These are phyloP conservation scores for Moelleriella libera DNA, from an alignment of 2,329 filamentous ascomycete species.

Conservation along the genomic window DNA sequence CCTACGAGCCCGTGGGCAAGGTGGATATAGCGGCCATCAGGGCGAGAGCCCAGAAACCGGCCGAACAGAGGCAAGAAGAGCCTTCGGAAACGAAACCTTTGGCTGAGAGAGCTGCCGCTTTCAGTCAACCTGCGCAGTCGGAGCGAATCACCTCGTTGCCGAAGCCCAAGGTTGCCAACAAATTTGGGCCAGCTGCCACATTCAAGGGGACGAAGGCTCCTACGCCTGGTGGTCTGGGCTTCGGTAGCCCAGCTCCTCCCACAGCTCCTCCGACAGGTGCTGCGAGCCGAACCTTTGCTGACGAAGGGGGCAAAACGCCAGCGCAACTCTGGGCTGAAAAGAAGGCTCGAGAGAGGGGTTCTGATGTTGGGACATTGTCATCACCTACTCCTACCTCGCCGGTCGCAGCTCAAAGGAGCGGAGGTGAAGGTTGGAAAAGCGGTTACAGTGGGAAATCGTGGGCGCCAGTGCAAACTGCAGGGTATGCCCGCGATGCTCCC, in stretches of 20 bases:
- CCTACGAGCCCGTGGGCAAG: conserved; percentile 90
- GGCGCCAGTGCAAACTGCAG: conserved; percentile 63
- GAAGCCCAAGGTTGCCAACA: conserved; percentile 90
- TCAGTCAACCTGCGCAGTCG: conserved; percentile 44
- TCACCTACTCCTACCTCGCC: conserved; percentile 32
- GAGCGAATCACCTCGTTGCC: conserved; percentile 78
- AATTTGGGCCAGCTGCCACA: conserved; percentile 56
- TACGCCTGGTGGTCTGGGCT: conserved; percentile 54
- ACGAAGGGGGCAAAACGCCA: conserved; percentile 88
- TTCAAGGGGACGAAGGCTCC: conserved; percentile 88
- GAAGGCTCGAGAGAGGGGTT: conserved; percentile 67
- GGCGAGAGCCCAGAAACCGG: conserved; percentile 60
- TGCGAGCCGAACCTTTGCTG: conserved; percentile 86
- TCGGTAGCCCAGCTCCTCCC: conserved; percentile 42
- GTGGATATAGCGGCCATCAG: conserved; percentile 94
- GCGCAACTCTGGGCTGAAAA: conserved; percentile 96
- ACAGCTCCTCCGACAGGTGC: conserved; percentile 51
- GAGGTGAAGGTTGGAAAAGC: conserved; percentile 71
- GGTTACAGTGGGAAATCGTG: conserved; percentile 83
- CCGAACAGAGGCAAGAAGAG: conserved; percentile 17
- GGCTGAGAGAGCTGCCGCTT: conserved; percentile 63
- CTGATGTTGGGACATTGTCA: conserved; percentile 25
- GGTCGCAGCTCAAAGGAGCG: conserved; percentile 56
- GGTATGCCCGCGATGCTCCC: conserved; percentile 45
- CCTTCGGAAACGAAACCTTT: conserved; percentile 41